phyloP scores from a whole-genome alignment of 2,329 filamentous ascomycete genomes.

The Emmonsiellopsis sp. region DNA sequence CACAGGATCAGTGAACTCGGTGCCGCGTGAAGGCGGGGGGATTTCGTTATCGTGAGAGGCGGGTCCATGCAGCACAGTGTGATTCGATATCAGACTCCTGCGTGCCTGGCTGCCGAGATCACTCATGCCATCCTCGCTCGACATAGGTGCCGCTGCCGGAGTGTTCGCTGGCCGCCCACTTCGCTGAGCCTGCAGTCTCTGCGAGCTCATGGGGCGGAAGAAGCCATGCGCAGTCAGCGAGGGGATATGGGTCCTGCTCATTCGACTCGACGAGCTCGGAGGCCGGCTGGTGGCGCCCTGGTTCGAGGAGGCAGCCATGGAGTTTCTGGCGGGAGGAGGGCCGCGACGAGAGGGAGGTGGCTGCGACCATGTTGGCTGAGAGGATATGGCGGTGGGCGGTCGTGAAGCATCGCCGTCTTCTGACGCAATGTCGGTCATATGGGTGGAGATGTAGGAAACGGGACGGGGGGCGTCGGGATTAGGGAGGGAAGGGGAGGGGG shows the following conservation, averaged over 20 bases:
- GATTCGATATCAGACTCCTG: conserved; percentile 51
- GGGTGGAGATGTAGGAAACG: conserved; percentile 53
- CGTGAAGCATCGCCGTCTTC: conserved; percentile 39
- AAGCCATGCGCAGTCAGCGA: conserved; percentile 84
- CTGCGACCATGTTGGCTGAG: conserved; percentile 44
- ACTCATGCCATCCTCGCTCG: conserved; percentile 35
- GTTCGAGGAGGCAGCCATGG: conserved; percentile 26
- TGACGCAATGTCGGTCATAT: conserved; percentile 55
- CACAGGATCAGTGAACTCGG: conserved; percentile 69
- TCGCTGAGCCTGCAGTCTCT: conserved; percentile 84
- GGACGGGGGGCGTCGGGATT: conserved; percentile 20
- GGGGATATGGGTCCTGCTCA: conserved; percentile 80
- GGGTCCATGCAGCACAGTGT: conserved; percentile 33
- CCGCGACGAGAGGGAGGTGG: conserved; percentile 50
- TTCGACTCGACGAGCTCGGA: conserved; percentile 53
- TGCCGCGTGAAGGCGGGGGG: conserved; percentile 65
- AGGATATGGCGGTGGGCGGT: conserved; percentile 38
- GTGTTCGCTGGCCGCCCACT: conserved; percentile 43
- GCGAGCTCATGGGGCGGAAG: conserved; percentile 93
- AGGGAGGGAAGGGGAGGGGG: background rate
- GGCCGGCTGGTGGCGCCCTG: conserved; percentile 39
- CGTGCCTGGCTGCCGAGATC: conserved; percentile 44
- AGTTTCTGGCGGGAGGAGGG: conserved; percentile 32
- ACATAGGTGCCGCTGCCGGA: conserved; percentile 21
- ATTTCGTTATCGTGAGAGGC: conserved; percentile 36